Evolutionary conservation across 805 yeast genomes (phyloP), one percentile per base, ranked within the genome.

Genomic region (Cyberlindnera galapagoensis): DNA sequence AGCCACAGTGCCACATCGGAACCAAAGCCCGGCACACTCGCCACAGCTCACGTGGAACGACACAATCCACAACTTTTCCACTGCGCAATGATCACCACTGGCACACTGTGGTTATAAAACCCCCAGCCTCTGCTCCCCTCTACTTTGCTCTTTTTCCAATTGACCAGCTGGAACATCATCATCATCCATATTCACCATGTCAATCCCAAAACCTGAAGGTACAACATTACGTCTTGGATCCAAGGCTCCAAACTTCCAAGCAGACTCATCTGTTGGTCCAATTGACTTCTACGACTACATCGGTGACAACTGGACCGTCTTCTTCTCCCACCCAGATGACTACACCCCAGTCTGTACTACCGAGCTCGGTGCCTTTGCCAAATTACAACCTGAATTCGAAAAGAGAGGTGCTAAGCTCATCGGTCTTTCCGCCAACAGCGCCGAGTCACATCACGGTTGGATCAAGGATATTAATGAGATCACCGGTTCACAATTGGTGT

Each of bases 311-410:
- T 79, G 87, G 86, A 68, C 66, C 28, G 74, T 79, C 24, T 66
- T 80, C 41, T 80, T 80, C 61, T 74, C 82, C 20, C 86, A 80
- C 54, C 87, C 87, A 35, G 85, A 77, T 43, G 86, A 79, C 54
- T 79, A 74, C 65, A 80, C 87, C 14, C 87, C 87, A 21, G 83
- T 80, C 29, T 80, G 87, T 56, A 80, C 86, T 42, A 80, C 87
- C 31, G 87, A 80, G 57, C 64, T 80, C 38, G 86, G 86, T 42
- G 86, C 85, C 7, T 78, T 80, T 50, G 79, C 85, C 43, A 71
- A 74, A 51, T 62, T 80, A 51, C 75, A 77, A 52, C 80, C 81
- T 10, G 85, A 79, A 54, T 80, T 80, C 51, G 65, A 64, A 46
- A 69, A 71, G 54, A 67, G 85, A 54, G 71, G 71, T 35, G 78